A percentile compares a stretch with the other conserved stretches of the same genome.
Evolutionary conservation across 768 basidiomycete species (phyloP).

Genomic region (Boletus sp.): DNA sequence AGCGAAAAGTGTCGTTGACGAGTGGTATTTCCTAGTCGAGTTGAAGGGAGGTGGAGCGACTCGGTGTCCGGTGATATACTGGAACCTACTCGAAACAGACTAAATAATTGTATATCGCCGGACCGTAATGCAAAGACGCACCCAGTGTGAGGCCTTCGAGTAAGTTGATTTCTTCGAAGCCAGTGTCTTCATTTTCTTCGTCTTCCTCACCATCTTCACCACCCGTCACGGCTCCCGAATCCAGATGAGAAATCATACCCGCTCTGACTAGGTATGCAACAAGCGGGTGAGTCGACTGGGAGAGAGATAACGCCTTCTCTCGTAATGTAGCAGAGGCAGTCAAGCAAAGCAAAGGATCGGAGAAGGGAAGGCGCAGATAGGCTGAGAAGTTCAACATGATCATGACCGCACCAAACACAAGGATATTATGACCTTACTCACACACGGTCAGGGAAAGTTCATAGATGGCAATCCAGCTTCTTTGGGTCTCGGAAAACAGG

Average conservation of each 20-base stretch:
- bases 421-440: constrained; percentile 39
- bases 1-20: constrained; percentile 68
- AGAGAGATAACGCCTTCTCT: constrained; percentile 61
- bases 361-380: constrained; percentile 64
- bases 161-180: constrained; percentile 66
- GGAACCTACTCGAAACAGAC: constrained; percentile 36
- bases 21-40: constrained; percentile 65
- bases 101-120: background rate
- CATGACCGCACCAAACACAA: background rate
- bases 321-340: constrained; percentile 87
- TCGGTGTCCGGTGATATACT: constrained; percentile 37
- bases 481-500: constrained; percentile 57
- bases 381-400: constrained; percentile 41
- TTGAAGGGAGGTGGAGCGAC: constrained; percentile 56
- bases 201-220: constrained; percentile 25
- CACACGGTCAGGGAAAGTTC: constrained; percentile 73
- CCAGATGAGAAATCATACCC: constrained; percentile 15
- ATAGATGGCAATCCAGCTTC: constrained; percentile 79
- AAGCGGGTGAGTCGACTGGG: constrained; percentile 37
- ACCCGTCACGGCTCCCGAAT: background rate
- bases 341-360: constrained; percentile 76
- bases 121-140: constrained; percentile 27
- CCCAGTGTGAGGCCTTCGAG: constrained; percentile 66
- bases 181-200: constrained; percentile 40
- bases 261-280: constrained; percentile 21